A percentile compares a stretch with the other conserved stretches of the same genome.
phyloP scores from a whole-genome alignment of 139 green algal species.

The Chlamydomonas sp. region DNA sequence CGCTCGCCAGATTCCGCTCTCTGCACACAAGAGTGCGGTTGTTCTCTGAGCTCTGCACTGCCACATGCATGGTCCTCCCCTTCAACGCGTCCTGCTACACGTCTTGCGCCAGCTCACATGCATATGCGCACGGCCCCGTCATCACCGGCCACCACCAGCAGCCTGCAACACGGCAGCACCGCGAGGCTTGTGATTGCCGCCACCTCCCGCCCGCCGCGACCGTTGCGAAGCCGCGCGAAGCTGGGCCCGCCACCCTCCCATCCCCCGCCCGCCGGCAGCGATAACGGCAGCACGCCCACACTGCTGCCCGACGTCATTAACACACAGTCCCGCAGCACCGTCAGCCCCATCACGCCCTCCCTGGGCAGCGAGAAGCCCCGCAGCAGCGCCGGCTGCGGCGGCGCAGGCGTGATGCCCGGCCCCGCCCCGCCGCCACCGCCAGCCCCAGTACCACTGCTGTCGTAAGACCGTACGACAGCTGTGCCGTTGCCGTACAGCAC shows the following conservation, averaged over 20 bases:
- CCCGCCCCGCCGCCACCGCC: not conserved
- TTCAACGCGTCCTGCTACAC: no score
- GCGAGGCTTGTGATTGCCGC: conserved; percentile 20
- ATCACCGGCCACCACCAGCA: conserved; percentile 4
- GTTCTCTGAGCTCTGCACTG: no score
- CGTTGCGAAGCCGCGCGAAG: conserved; percentile 31
- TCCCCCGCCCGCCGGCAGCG: not conserved
- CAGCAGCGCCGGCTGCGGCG: not conserved
- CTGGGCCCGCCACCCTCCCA: not conserved
- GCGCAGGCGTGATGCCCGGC: not conserved
- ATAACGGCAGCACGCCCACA: conserved; percentile 16
- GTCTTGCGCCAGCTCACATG: no score
- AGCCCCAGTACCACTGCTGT: not conserved
- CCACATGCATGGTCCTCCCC: no score
- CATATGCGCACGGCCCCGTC: no score
- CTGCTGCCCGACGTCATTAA: conserved; percentile 32
- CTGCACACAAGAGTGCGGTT: no score
- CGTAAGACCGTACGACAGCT: not conserved
- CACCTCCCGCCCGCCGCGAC: conserved; percentile 14
- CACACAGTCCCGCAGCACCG: conserved; percentile 23
- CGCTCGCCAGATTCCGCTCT: no score
- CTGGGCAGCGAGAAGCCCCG: not conserved
- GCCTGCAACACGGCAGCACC: conserved; percentile 31
- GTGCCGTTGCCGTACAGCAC: not conserved
- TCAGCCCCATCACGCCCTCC: conserved; percentile 5